These are phyloP conservation scores for Aspergillus eucalypticola DNA, from an alignment of 2,329 filamentous ascomycete genomes.

Conservation along the genomic window DNA sequence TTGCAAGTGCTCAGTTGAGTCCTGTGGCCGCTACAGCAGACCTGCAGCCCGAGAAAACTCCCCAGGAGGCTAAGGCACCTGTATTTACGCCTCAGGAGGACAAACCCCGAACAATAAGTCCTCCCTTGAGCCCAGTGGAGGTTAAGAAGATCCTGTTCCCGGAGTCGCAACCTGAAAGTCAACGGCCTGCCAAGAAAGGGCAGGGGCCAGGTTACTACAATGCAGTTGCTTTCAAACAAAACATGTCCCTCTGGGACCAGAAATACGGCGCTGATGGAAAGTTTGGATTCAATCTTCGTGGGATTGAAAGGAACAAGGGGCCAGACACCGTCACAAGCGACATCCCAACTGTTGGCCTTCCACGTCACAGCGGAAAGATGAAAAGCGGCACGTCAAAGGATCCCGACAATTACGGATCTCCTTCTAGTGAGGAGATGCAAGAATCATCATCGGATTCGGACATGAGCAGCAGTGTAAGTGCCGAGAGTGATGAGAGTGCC, in stretches of 20 bases:
- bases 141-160: conserved; percentile 50
- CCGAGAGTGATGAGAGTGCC: conserved; percentile 30
- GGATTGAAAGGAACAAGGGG: conserved; percentile 8
- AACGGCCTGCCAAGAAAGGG: conserved; percentile 12
- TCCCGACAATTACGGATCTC: conserved; percentile 8
- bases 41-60: conserved; percentile 7
- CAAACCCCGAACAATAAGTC: conserved; percentile 36
- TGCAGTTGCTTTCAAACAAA: conserved; percentile 54
- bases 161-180: conserved; percentile 12
- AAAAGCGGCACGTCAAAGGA: conserved; percentile 6
- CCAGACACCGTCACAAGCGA: conserved; percentile 16
- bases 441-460: conserved; percentile 26
- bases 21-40: conserved; percentile 3
- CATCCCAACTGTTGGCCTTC: conserved; percentile 44
- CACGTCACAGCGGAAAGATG: conserved; percentile 23
- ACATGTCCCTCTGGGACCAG: conserved; percentile 50
- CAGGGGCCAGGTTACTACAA: conserved; percentile 50
- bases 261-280: conserved; percentile 56
- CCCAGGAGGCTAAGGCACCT: conserved; percentile 1
- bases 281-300: conserved; percentile 40
- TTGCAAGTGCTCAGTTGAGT: background rate
- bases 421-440: conserved; percentile 12
- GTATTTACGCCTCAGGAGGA: conserved; percentile 19
- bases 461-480: conserved; percentile 29
- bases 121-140: conserved; percentile 43